Conservation (phyloP, 163 green algal genomes). For the Prototheca cutis region DNA sequence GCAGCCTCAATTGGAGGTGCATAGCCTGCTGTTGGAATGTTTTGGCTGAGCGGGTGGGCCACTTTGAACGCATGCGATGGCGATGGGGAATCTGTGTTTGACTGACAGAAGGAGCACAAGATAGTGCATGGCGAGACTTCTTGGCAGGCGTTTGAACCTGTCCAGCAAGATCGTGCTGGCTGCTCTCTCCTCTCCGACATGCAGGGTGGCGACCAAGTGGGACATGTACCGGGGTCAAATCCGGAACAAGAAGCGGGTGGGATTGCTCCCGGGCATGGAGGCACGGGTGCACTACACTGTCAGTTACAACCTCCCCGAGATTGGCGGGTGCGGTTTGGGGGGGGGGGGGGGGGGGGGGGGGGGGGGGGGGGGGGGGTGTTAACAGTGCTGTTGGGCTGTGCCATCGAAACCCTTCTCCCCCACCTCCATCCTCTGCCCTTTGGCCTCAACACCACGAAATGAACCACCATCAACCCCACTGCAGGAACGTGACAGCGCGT, state of each 20-base stretch:
- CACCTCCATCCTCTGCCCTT: no score
- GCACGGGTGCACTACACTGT: constrained; percentile 24
- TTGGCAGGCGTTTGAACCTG: no score
- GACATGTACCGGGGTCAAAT: constrained; percentile 10
- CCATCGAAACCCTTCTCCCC: no score
- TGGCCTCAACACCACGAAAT: no score
- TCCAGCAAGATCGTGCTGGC: no score
- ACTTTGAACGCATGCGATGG: background rate
- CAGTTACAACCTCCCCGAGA: constrained; percentile 19
- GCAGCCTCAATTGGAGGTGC: constrained; percentile 17
- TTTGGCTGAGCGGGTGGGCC: background rate
- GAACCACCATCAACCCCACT: no score
- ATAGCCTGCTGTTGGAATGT: background rate
- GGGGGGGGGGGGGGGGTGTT: no score
- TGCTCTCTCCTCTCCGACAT: background rate
- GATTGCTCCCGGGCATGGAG: constrained; percentile 7
- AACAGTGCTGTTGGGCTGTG: no score
- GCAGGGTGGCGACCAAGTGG: constrained; percentile 27
- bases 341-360: no score
- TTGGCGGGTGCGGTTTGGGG: constrained; percentile 14
- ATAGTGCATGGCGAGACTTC: no score
- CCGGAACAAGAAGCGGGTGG: constrained; percentile 14
- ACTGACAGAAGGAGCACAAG: background rate
- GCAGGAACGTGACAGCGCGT: background rate
- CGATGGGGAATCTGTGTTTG: background rate